Base-by-base conservation (phyloP, 2,329 filamentous ascomycete genomes). In the Penicillium oxalicum region DNA sequence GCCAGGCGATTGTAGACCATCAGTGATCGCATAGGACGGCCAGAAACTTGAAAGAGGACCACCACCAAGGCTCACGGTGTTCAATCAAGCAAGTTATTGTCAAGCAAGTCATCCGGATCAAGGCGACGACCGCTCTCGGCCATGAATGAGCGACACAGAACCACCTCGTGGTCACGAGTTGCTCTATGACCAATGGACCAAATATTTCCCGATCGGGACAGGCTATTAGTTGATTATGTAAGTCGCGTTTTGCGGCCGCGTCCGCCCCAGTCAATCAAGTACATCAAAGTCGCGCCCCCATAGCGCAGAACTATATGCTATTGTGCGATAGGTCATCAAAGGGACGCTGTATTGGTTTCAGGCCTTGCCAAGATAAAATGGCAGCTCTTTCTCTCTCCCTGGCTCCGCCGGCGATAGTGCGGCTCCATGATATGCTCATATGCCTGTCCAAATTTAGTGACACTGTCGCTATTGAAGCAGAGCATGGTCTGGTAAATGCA, bases 361-460 rank as follows among this genome's bases (percentile, higher is more conserved):
- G 18, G 2, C 2, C 18, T 18, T 18, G 18, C 11, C 29, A 32
- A 32, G 29, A 32, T 32, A 32, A 3, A 38, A 70, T 72, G 69
- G 63, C 68, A 7, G 64, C 61, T 9, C 56, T 74, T 28, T 62
- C 64, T 32, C 82, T 84, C 59, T 78, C 78, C 1, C 69, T 85
- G 37, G 72, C 71, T 36, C 79, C 81, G 9, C 73, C 77, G 53
- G 77, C 78, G 3, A 74, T 81, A 38, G 70, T 74, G 7, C 75
- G 74, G 44, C 58, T 85, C 4, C 81, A 84, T 56, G 81, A 84
- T 60, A 68, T 76, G 6, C 72, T 85, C 26, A 69, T 74, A 34
- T 85, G 82, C 59, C 72, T 85, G 1, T 72, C 77, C 46, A 84
- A 82, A 64, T 84, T 84, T 66, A 80, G 77, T 62, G 82, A 85